These are phyloP conservation scores for Plantago coronopus DNA, from an alignment of 305 asterid species.

Conservation along the genomic window DNA sequence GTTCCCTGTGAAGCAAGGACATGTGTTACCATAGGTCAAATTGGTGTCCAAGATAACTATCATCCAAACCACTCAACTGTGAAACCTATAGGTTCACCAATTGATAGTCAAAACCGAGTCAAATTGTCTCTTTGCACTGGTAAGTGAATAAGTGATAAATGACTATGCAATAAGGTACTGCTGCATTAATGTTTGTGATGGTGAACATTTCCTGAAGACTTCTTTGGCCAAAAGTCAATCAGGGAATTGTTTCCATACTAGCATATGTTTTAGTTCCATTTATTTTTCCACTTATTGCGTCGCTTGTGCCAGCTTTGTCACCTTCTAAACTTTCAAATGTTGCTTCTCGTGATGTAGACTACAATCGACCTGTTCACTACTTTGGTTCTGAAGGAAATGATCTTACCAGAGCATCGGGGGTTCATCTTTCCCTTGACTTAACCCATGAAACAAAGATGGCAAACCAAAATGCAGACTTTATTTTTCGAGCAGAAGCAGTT, in stretches of 20 bases:
- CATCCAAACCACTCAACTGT: slow-evolving; percentile 9
- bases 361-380: slow-evolving; percentile 35
- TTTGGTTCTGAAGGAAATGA: slow-evolving; percentile 29
- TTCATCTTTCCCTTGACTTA: slow-evolving; percentile 23
- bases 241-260: background rate
- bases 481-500: slow-evolving; percentile 22
- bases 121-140: slow-evolving; percentile 34
- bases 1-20: background rate
- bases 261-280: background rate
- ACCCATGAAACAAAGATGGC: slow-evolving; percentile 28
- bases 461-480: slow-evolving; percentile 26
- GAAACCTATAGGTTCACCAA: slow-evolving; percentile 22
- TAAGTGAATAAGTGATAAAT: slow-evolving; percentile 32
- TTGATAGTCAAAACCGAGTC: slow-evolving; percentile 19
- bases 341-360: slow-evolving; percentile 38
- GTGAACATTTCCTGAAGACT: background rate
- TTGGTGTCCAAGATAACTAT: slow-evolving; percentile 21
- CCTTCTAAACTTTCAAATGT: slow-evolving; percentile 24
- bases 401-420: slow-evolving; percentile 13
- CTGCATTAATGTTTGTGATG: background rate
- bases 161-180: slow-evolving; percentile 3
- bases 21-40: slow-evolving; percentile 17
- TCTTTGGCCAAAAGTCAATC: too few species aligned
- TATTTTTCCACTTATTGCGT: background rate
- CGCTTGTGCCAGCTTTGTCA: background rate